Percentiles rank a stretch among this genome's conserved stretches.
Conservation (phyloP, 2,329 filamentous ascomycete genomes). For the Diaporthe sp. region DNA sequence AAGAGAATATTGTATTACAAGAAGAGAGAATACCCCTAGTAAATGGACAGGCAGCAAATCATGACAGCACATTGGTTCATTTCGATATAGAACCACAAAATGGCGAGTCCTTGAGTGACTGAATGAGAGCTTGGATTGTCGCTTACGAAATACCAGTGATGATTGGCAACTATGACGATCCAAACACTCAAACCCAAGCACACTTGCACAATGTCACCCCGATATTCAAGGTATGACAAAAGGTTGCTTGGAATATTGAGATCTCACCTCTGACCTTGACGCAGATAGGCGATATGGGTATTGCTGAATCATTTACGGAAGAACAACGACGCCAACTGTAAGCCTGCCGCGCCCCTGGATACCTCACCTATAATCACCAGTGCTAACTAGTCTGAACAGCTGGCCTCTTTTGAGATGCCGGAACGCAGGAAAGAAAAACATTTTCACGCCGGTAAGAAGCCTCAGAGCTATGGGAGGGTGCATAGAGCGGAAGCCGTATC, state of each 20-base stretch:
- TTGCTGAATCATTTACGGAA: neutral
- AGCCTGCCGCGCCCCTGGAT: neutral
- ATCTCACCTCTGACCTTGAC: neutral
- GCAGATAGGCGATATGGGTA: slow-evolving; percentile 33
- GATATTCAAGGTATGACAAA: slow-evolving; percentile 24
- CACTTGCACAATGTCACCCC: slow-evolving; percentile 11
- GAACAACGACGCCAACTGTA: slow-evolving; percentile 5
- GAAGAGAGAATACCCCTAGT: slow-evolving; percentile 10
- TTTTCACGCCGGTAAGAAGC: slow-evolving; percentile 31
- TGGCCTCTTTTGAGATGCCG: slow-evolving; percentile 7
- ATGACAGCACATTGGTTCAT: slow-evolving; percentile 8
- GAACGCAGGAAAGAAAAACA: neutral
- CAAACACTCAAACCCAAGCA: neutral
- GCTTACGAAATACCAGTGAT: slow-evolving; percentile 11
- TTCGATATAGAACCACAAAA: slow-evolving; percentile 32
- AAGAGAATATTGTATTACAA: slow-evolving; percentile 4
- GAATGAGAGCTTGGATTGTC: neutral
- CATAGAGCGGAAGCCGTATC: neutral
- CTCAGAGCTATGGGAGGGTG: neutral
- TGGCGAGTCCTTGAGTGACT: neutral
- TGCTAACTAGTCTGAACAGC: neutral
- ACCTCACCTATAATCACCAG: too few species aligned
- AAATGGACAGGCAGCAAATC: neutral
- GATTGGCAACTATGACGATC: slow-evolving; percentile 24
- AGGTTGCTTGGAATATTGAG: too few species aligned